Evolutionary conservation across 345 rosid genomes (phyloP).

Genomic region (Rhodamnia argentea): DNA sequence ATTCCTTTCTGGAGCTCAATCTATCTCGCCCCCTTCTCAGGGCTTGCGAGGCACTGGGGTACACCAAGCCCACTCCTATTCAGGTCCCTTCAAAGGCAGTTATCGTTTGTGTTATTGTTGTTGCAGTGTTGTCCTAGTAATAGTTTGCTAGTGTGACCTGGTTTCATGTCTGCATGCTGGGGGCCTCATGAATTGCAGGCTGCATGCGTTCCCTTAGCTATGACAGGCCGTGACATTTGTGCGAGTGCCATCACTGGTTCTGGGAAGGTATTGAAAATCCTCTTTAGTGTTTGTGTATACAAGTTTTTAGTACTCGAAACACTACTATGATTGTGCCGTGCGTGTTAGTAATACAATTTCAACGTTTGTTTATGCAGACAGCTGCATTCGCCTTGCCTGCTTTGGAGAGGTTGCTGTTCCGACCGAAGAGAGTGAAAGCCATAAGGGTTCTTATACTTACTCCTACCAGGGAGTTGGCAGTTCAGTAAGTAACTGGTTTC

Average conservation of each 20-base stretch:
- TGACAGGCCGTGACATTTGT: constrained; percentile 91
- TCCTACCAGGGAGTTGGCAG: constrained; percentile 90
- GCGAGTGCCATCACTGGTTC: constrained; percentile 99
- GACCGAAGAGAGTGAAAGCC: constrained; percentile 79
- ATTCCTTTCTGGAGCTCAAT: constrained; percentile 83
- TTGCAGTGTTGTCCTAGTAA: not conserved
- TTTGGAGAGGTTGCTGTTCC: constrained; percentile 76
- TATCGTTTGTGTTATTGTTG: not conserved
- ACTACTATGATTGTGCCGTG: not conserved
- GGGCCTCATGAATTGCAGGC: constrained; percentile 37
- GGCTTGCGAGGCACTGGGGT: constrained; percentile 88
- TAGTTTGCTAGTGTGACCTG: not conserved
- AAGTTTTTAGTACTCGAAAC: not conserved
- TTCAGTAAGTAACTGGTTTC: constrained; percentile 54
- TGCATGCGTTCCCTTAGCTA: constrained; percentile 81
- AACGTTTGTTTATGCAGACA: constrained; percentile 36
- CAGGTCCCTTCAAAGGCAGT: constrained; percentile 31
- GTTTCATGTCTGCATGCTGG: not conserved
- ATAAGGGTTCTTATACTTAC: constrained; percentile 89
- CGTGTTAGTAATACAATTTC: not conserved
- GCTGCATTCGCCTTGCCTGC: constrained; percentile 93
- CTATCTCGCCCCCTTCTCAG: constrained; percentile 87
- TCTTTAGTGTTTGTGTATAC: not conserved
- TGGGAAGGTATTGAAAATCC: constrained; percentile 53
- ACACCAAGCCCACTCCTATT: constrained; percentile 86